Conservation (phyloP, 768 basidiomycete genomes). For the Coprinopsis marcescibilis region DNA sequence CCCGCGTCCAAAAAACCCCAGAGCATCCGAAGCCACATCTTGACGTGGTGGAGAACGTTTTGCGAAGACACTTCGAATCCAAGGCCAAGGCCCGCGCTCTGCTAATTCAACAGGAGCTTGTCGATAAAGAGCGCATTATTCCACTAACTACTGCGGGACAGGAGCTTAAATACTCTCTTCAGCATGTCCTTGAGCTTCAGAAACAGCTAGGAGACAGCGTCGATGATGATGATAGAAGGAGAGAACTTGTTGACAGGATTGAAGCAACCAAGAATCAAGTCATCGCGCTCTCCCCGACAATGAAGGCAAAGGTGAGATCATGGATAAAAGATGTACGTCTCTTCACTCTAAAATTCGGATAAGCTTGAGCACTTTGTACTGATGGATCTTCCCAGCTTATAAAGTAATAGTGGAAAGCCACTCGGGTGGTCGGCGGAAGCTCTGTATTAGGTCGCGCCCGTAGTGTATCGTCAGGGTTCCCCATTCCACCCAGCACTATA, state of each 20-base stretch:
- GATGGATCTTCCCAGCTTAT: no score
- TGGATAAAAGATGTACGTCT: background rate
- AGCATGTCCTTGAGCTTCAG: background rate
- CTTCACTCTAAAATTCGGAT: no score
- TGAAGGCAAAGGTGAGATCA: background rate
- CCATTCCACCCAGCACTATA: no score
- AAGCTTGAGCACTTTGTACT: no score
- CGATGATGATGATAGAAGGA: conserved; percentile 3
- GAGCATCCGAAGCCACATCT: background rate
- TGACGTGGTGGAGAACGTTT: background rate
- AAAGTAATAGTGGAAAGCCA: no score
- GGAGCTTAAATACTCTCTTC: background rate
- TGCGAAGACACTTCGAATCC: background rate
- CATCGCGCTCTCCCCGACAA: background rate
- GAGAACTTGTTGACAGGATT: background rate
- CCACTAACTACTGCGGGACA: background rate
- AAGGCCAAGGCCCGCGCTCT: background rate
- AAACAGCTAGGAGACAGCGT: background rate
- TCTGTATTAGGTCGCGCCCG: no score
- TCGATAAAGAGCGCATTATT: background rate
- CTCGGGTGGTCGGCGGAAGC: no score
- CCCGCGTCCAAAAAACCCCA: background rate
- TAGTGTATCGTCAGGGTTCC: no score
- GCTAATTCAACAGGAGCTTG: conserved; percentile 2
- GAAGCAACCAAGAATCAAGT: background rate